phyloP scores from a whole-genome alignment of 768 basidiomycete species.

The Mycena metata region DNA sequence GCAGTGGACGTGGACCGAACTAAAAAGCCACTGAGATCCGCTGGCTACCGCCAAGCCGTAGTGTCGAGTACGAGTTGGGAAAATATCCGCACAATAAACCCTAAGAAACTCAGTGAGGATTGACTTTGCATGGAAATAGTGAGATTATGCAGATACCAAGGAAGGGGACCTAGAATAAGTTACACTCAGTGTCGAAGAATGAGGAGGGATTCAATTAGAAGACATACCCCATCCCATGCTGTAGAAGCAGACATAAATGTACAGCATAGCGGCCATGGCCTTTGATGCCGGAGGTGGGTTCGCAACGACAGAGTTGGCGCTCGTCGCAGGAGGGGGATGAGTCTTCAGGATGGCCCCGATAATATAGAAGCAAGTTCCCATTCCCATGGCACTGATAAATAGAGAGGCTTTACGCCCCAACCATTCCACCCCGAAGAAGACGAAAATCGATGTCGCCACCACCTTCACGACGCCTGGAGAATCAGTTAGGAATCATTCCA shows the following conservation, averaged over 20 bases:
- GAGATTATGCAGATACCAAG: conserved; percentile 44
- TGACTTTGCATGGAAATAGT: no score
- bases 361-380: conserved; percentile 87
- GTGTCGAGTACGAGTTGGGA: conserved; percentile 86
- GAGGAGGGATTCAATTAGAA: not conserved
- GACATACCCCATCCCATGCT: conserved; percentile 84
- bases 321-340: conserved; percentile 65
- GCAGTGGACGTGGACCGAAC: conserved; percentile 53
- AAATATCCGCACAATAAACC: conserved; percentile 87
- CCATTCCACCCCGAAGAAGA: conserved; percentile 76
- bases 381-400: conserved; percentile 80
- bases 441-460: conserved; percentile 73
- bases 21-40: conserved; percentile 88
- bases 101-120: conserved; percentile 6
- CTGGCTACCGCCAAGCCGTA: conserved; percentile 84
- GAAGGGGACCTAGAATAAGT: conserved; percentile 54
- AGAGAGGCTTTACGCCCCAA: conserved; percentile 79
- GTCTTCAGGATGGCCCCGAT: conserved; percentile 88
- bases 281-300: conserved; percentile 69
- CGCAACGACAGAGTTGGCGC: conserved; percentile 43
- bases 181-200: not conserved
- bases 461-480: conserved; percentile 66
- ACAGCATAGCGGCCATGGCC: conserved; percentile 89
- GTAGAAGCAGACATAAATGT: conserved; percentile 91
- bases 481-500: no score